Base-by-base conservation (phyloP, 129 eudicot genomes). In the Helichrysum umbraculigerum region DNA sequence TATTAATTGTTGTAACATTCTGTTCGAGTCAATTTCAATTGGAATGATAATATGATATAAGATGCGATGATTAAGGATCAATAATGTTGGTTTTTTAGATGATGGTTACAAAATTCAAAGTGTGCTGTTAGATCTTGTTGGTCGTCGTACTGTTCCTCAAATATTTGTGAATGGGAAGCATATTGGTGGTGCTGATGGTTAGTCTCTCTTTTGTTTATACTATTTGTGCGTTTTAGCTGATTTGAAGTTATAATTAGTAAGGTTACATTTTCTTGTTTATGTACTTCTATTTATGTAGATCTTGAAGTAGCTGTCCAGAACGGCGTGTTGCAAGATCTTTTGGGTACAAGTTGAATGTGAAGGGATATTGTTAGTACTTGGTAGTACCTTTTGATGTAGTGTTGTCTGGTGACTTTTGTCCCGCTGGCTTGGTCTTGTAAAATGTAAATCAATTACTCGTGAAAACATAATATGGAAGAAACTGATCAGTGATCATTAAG, bases 131-230 rank as follows among this genome's bases (percentile, higher is more conserved):
- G 94, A 95, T 60, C 81, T 88, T 80, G 86, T 91, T 51, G 99
- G 99, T 29, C 95, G 91, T 51, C 90, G 89, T 59, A 91, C 99
- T 71, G 97, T 95, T 81, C 99, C 99, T 62, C 99, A 95, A 80
- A 85, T 91, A 67, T 95, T 95, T 82, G 96, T 95, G 62, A 95
- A 95, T 76, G 99, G 99, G 35, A 95, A 95, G 87, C 99, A 95
- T 86, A 76, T 91, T 59, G 99, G 99, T 35, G 99, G 97, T 51
- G 90, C 88, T 63, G 96, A 89, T 86, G 99, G 99, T 91, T 73
- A 76, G 88, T 72, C 74, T 66, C 33, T 78, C 73, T 66, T 73
- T 62, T 78, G 21, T 28, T 75, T 44, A 35, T 58, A 6, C 15
- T 66, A 37, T 7, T 54, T 32, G 61, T 78, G 61, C 29, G n/a